Conservation (phyloP, 139 green algal species). For the Picochlorum costavermella region DNA sequence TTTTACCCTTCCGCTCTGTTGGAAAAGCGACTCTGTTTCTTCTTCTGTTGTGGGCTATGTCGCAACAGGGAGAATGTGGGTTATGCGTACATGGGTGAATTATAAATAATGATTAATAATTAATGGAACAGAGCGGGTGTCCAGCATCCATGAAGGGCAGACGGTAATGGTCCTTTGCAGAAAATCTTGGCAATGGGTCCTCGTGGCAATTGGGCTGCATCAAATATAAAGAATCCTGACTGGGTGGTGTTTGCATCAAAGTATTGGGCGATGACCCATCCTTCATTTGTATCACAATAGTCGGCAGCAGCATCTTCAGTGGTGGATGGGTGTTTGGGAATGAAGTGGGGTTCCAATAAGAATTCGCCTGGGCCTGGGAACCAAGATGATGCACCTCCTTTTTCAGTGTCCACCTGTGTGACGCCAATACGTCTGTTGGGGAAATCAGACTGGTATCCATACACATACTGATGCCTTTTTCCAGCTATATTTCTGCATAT, state of each 20-base stretch:
- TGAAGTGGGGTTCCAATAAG: conserved; percentile 56
- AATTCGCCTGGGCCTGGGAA: conserved; percentile 23
- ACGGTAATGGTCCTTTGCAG: conserved; percentile 19
- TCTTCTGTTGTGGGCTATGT: too few species aligned
- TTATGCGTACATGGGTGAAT: too few species aligned
- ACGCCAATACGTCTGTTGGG: conserved; percentile 16
- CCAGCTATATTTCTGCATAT: conserved; percentile 15
- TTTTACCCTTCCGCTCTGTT: too few species aligned
- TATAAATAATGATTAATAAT: too few species aligned
- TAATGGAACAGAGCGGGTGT: not conserved
- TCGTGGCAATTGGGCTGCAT: conserved; percentile 26
- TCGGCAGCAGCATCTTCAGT: conserved; percentile 19
- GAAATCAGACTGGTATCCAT: conserved; percentile 28
- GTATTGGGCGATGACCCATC: conserved; percentile 53
- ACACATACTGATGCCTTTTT: conserved; percentile 30
- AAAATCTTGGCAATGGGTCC: conserved; percentile 35
- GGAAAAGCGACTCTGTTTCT: too few species aligned
- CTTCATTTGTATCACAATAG: conserved; percentile 35
- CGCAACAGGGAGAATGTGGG: too few species aligned
- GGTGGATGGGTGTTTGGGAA: conserved; percentile 23
- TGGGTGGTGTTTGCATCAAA: conserved; percentile 37
- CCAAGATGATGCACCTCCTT: conserved; percentile 19
- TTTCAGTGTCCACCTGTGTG: conserved; percentile 18
- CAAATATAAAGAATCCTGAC: conserved; percentile 39
- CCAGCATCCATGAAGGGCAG: conserved; percentile 42